phyloP scores from a whole-genome alignment of 1,284 basidiomycete species.

The Macrocystidia cucumis region DNA sequence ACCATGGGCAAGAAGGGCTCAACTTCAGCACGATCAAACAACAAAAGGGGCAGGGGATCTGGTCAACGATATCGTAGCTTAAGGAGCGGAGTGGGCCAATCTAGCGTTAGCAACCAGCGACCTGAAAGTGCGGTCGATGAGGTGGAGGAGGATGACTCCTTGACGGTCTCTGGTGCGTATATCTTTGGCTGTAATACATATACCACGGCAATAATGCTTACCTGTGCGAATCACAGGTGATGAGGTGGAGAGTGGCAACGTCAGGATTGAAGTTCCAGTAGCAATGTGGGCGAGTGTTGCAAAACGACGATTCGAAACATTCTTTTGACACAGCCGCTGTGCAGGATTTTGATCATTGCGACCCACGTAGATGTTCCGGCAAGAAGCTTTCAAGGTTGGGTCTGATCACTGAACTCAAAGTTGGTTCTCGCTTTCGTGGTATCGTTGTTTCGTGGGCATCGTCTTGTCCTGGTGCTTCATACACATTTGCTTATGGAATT shows the following conservation, averaged over 20 bases:
- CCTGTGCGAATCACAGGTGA: slow-evolving; percentile 2
- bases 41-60: slow-evolving; percentile 15
- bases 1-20: slow-evolving; percentile 34
- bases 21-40: slow-evolving; percentile 16
- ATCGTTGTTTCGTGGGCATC: slow-evolving; percentile 84
- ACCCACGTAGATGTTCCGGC: slow-evolving; percentile 90
- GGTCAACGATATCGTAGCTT: slow-evolving; percentile 18
- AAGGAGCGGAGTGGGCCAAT: slow-evolving; percentile 7
- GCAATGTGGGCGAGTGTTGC: slow-evolving; percentile 79
- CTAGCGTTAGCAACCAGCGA: slow-evolving; percentile 19
- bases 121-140: slow-evolving; percentile 47
- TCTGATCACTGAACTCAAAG: slow-evolving; percentile 76
- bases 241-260: slow-evolving; percentile 17
- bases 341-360: slow-evolving; percentile 96
- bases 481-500: background rate
- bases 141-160: slow-evolving; percentile 20
- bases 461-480: slow-evolving; percentile 3
- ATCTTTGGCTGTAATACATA: background rate
- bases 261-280: slow-evolving; percentile 38
- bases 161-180: slow-evolving; percentile 15
- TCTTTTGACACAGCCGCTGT: slow-evolving; percentile 2
- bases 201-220: background rate
- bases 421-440: slow-evolving; percentile 87
- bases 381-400: slow-evolving; percentile 89
- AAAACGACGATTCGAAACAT: background rate